Evolutionary conservation across 352 stramenopile species (phyloP), one percentile per base, ranked within the genome.

Genomic region (Phytophthora cryptogea): DNA sequence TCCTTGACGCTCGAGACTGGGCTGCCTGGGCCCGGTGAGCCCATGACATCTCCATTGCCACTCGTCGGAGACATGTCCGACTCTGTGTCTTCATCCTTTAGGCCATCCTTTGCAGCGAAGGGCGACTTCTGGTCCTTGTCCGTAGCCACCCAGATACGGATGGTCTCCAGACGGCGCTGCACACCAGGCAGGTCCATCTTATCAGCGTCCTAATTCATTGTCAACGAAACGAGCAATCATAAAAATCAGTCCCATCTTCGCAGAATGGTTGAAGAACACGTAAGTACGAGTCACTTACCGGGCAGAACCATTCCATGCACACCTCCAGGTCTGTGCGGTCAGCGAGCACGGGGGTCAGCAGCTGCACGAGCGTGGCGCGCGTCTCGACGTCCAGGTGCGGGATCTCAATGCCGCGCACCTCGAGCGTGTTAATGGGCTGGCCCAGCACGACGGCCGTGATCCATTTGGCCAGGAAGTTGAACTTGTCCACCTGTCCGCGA

Each of bases 271-370:
- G 1, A 59, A 48, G 39, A 61, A 66, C 36, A 48, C 37, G 23
- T 10, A 36, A 33, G 20, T 23, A 23, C 20, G 20, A 23, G 20
- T 2, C 20, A 74, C 63, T 30, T 74, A 92, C 82, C 41, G 83
- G 84, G 14, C 76, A 86, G 65, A 95, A 94, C 86, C 86, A 94
- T 51, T 95, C 86, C 83, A 95, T 92, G 62, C 81, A 93, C 26
- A 95, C 82, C 59, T 93, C 84, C 0, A 95, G 55, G 58, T 95
- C 86, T 10, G 74, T 90, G 43, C 84, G 86, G 54, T 95, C 81
- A 8, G 86, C 82, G 0, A 94, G 67, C 48, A 92, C 80, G 5
- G 86, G 86, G n/a, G 83, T 95, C 28, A 94, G 69, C 54, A 93
- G 62, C 63, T 86, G 65, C 33, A 90, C 84, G 17, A 95, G 73